Percentiles rank a stretch among this genome's conserved stretches.
Evolutionary conservation across 257 asterid genomes (phyloP).

Genomic region (Paraleonurus japonicus): DNA sequence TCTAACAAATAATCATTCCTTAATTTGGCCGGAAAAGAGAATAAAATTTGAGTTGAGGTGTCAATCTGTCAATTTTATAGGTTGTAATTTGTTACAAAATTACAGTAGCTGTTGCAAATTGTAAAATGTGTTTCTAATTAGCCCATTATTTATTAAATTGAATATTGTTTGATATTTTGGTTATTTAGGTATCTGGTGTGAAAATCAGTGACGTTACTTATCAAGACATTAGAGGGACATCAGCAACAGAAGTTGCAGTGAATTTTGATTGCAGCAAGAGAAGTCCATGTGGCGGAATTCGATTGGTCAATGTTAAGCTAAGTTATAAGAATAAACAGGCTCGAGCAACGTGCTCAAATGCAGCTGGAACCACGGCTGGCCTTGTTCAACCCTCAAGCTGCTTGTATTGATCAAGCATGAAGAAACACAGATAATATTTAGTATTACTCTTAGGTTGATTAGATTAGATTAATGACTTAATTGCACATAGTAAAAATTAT

Average conservation of each 20-base stretch:
- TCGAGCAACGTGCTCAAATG: slow-evolving; percentile 44
- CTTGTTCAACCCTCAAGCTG: slow-evolving; percentile 46
- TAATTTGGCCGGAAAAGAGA: no score
- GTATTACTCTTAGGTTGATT: no score
- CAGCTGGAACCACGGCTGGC: slow-evolving; percentile 45
- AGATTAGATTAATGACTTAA: no score
- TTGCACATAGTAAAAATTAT: no score
- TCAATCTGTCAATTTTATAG: no score
- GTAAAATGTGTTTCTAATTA: no score
- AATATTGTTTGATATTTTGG: neutral
- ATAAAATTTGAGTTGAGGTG: no score
- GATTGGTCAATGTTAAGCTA: slow-evolving; percentile 39
- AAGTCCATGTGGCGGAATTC: slow-evolving; percentile 50
- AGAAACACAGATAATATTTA: neutral
- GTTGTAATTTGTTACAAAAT: no score
- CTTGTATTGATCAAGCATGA: slow-evolving; percentile 15
- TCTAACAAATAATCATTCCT: no score
- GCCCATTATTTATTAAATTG: no score
- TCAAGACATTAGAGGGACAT: slow-evolving; percentile 52
- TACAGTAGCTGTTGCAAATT: no score
- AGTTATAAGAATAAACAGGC: slow-evolving; percentile 34
- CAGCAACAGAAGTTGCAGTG: slow-evolving; percentile 59
- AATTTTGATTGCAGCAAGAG: slow-evolving; percentile 60
- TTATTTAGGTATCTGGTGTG: slow-evolving; percentile 51
- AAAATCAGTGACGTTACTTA: slow-evolving; percentile 50